A percentile compares a stretch with the other conserved stretches of the same genome.
These are phyloP conservation scores for Alternaria metachromatica DNA, from an alignment of 2,329 filamentous ascomycete species.

Conservation along the genomic window DNA sequence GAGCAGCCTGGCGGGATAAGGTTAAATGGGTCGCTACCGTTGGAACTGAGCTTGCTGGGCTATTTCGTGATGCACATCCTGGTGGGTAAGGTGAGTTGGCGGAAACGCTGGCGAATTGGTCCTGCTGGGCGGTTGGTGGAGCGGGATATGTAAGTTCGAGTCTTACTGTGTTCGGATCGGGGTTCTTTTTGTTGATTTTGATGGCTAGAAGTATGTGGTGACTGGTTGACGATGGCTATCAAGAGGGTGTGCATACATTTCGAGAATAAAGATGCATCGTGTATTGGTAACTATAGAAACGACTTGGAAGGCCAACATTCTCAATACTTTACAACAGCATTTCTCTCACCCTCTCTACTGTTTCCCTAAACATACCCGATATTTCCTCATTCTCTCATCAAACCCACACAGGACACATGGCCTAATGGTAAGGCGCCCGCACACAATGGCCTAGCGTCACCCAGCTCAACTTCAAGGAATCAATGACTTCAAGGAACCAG, in stretches of 20 bases:
- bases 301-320: no score
- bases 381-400: neutral
- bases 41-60: neutral
- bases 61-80: neutral
- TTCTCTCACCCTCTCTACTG: no score
- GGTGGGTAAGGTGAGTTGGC: neutral
- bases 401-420: neutral
- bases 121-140: neutral
- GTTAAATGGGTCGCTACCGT: neutral
- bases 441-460: neutral
- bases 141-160: neutral
- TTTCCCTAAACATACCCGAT: neutral
- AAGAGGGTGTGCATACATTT: fast-evolving
- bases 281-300: fast-evolving
- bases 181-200: neutral
- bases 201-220: fast-evolving
- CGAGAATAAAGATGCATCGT: neutral
- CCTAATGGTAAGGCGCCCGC: neutral
- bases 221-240: neutral
- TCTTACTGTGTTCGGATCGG: neutral
- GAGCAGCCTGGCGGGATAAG: neutral
- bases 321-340: no score
- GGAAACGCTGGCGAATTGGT: neutral
- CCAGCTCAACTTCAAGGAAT: no score
- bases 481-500: no score